Conservation (phyloP, 192 early-diverging fungal species). For the Coemansia sp. region DNA sequence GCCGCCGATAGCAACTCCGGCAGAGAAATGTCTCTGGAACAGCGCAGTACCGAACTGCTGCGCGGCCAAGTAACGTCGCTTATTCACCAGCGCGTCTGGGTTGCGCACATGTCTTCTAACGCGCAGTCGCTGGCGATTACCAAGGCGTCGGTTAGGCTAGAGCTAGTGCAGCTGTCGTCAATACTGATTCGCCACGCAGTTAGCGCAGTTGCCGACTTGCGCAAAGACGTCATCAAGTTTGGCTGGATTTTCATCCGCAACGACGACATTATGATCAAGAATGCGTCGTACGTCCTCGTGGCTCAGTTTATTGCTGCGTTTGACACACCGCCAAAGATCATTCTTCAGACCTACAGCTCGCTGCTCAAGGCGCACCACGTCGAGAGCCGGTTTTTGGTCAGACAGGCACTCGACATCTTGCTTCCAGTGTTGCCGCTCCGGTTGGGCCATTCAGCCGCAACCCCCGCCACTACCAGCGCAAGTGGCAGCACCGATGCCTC, state of each 20-base stretch:
- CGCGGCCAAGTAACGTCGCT: conserved; percentile 24
- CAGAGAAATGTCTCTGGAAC: conserved; percentile 22
- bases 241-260: conserved; percentile 81
- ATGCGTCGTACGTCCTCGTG: conserved; percentile 91
- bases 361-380: conserved; percentile 85
- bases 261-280: conserved; percentile 94
- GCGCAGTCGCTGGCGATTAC: conserved; percentile 21
- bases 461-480: too few relatives aligned
- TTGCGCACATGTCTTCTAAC: conserved; percentile 31
- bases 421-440: conserved; percentile 88
- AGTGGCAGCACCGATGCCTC: not conserved
- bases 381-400: conserved; percentile 82
- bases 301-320: conserved; percentile 90
- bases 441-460: conserved; percentile 54
- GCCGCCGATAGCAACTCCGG: conserved; percentile 29
- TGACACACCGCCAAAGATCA: conserved; percentile 86
- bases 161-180: conserved; percentile 89
- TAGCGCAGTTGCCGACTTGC: conserved; percentile 67
- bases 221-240: conserved; percentile 93
- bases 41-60: conserved; percentile 40
- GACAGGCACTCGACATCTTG: conserved; percentile 91
- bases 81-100: conserved; percentile 47
- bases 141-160: conserved; percentile 66
- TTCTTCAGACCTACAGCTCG: conserved; percentile 82
- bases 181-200: conserved; percentile 78